Evolutionary conservation across 2,329 filamentous ascomycete species (phyloP).

Genomic region (Leptographium lundbergii): DNA sequence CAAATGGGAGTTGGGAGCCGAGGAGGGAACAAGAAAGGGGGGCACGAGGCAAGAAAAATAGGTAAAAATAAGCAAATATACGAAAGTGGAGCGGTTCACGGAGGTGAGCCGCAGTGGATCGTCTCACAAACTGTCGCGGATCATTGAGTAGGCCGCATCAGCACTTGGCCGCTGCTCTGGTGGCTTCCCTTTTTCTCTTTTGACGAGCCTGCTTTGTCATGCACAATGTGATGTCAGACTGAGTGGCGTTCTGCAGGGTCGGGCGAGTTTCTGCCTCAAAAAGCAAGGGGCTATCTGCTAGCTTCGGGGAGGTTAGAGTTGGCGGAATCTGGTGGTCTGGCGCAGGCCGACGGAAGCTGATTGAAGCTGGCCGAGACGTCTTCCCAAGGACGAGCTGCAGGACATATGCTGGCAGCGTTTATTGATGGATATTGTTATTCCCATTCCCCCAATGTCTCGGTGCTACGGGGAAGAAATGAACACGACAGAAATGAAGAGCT

Average conservation of each 20-base stretch:
- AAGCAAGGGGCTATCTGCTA: not conserved
- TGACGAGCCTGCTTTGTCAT: too few species aligned
- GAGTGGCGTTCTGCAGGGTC: not conserved
- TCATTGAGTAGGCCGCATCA: not conserved
- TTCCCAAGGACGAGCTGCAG: not conserved
- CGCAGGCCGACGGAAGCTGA: too few species aligned
- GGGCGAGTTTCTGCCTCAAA: not conserved
- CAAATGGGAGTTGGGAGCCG: too few species aligned
- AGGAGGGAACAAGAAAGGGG: not conserved
- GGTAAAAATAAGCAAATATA: not conserved
- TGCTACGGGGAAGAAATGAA: not conserved
- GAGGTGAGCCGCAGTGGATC: not conserved
- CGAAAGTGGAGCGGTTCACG: not conserved
- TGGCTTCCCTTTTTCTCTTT: not conserved
- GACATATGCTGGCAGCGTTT: not conserved
- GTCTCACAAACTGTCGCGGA: constrained; percentile 10
- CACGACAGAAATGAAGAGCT: not conserved
- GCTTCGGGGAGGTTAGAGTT: too few species aligned
- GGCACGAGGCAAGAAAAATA: not conserved
- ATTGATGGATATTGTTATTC: not conserved
- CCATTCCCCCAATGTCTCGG: too few species aligned
- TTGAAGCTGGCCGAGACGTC: too few species aligned
- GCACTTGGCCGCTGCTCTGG: not conserved
- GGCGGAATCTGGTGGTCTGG: too few species aligned
- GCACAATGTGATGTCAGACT: not conserved